Evolutionary conservation across 139 green algal species (phyloP).

Genomic region (Haematococcus lacustris): DNA sequence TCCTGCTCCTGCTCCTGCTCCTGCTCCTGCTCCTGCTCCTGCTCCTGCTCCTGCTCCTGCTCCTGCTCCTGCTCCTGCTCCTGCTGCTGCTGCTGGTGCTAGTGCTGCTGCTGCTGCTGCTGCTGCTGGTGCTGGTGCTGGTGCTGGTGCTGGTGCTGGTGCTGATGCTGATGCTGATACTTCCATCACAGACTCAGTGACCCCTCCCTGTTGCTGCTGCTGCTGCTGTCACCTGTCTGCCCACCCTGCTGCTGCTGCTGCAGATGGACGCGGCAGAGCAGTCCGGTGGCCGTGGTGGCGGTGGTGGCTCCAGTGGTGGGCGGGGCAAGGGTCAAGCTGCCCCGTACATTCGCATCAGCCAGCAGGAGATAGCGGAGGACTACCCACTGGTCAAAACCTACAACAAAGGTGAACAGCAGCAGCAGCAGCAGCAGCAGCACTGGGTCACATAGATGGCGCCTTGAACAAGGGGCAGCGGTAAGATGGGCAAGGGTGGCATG

Average conservation of each 20-base stretch:
- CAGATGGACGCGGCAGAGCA: conserved; percentile 56
- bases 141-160: not conserved
- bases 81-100: no score
- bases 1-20: no score
- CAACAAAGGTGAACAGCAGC: conserved; percentile 31
- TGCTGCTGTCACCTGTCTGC: no score
- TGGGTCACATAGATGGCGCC: no score
- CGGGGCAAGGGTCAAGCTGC: not conserved
- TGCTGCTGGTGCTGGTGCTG: not conserved
- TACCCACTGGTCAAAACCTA: conserved; percentile 86
- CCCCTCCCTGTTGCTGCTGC: not conserved
- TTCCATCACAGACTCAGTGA: not conserved
- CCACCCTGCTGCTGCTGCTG: no score
- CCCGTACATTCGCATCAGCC: conserved; percentile 82
- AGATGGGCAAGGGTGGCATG: no score
- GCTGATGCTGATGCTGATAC: no score
- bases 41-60: no score
- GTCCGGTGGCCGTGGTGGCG: conserved; percentile 1
- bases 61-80: no score
- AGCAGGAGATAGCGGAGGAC: conserved; percentile 90
- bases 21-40: no score
- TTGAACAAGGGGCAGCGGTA: no score
- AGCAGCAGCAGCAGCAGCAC: conserved; percentile 5
- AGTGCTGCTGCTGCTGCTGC: no score
- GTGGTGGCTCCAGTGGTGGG: not conserved